Evolutionary conservation across 768 basidiomycete genomes (phyloP).

Genomic region (Fomitopsis serialis): DNA sequence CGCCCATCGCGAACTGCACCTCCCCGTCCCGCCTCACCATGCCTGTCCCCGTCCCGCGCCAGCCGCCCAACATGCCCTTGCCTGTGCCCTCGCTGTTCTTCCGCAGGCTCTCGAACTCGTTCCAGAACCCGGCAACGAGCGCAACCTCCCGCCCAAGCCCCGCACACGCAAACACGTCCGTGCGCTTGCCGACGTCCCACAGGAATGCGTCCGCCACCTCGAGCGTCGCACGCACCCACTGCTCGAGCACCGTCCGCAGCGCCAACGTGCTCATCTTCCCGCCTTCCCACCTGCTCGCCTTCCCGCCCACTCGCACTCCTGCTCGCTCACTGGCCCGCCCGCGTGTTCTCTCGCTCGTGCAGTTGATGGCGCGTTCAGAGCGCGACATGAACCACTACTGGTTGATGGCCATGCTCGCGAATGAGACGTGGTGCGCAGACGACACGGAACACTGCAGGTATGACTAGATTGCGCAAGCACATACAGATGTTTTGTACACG

Average conservation of each 20-base stretch:
- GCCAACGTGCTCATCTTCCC: too few relatives aligned
- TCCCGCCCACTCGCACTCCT: too few relatives aligned
- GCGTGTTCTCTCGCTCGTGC: too few relatives aligned
- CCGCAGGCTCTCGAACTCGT: conserved; percentile 57
- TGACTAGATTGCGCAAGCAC: too few relatives aligned
- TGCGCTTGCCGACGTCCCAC: conserved; percentile 52
- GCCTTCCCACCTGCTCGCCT: too few relatives aligned
- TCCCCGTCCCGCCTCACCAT: conserved; percentile 48
- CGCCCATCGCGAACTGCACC: conserved; percentile 56
- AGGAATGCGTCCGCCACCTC: conserved; percentile 51
- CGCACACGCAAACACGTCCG: conserved; percentile 60
- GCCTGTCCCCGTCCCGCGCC: conserved; percentile 59
- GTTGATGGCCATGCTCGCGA: too few relatives aligned
- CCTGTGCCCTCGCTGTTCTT: conserved; percentile 21
- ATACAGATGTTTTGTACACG: too few relatives aligned
- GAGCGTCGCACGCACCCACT: conserved; percentile 45
- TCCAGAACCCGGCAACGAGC: conserved; percentile 58
- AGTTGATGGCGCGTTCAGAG: too few relatives aligned
- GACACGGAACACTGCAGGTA: too few relatives aligned
- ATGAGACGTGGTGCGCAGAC: too few relatives aligned
- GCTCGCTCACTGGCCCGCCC: too few relatives aligned
- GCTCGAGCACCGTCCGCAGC: conserved; percentile 50
- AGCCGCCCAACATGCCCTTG: conserved; percentile 34
- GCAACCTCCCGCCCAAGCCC: conserved; percentile 46
- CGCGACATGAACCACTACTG: too few relatives aligned